phyloP scores from a whole-genome alignment of 345 rosid species.

The Eutrema heterophyllum region DNA sequence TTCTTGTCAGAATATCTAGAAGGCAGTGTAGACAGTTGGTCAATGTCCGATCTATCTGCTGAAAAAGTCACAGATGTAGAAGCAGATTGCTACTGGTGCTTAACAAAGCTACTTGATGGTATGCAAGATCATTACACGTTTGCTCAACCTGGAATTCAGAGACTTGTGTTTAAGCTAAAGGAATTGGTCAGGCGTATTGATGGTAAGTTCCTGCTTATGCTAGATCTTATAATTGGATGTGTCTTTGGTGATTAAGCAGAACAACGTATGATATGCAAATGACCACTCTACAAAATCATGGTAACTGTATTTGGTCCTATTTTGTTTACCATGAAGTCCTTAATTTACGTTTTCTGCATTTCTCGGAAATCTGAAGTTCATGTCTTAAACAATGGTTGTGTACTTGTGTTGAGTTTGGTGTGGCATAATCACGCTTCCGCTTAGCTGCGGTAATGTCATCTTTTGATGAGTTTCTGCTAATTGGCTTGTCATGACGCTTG shows the following conservation, averaged over 20 bases:
- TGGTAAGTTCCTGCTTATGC: constrained; percentile 42
- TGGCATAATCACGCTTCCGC: background rate
- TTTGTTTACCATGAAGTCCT: background rate
- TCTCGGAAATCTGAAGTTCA: background rate
- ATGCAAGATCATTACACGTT: constrained; percentile 99
- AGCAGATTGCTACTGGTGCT: constrained; percentile 98
- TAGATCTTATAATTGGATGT: background rate
- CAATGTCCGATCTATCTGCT: constrained; percentile 58
- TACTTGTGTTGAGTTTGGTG: background rate
- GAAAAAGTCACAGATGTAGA: constrained; percentile 69
- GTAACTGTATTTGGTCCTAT: background rate
- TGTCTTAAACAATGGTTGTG: background rate
- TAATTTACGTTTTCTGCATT: background rate
- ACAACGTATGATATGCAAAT: background rate
- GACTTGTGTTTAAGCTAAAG: constrained; percentile 96
- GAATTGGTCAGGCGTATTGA: constrained; percentile 95
- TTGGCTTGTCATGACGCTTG: background rate
- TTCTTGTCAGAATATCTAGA: constrained; percentile 89
- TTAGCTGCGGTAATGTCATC: background rate
- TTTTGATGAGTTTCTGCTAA: background rate
- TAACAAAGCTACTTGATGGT: constrained; percentile 92
- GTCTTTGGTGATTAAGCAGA: constrained; percentile 8
- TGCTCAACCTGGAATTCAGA: constrained; percentile 99
- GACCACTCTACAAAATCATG: background rate
- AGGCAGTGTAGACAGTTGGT: constrained; percentile 75